A percentile compares a stretch with the other conserved stretches of the same genome.
Evolutionary conservation across 768 basidiomycete species (phyloP).

Genomic region (Termitomyces sp.): DNA sequence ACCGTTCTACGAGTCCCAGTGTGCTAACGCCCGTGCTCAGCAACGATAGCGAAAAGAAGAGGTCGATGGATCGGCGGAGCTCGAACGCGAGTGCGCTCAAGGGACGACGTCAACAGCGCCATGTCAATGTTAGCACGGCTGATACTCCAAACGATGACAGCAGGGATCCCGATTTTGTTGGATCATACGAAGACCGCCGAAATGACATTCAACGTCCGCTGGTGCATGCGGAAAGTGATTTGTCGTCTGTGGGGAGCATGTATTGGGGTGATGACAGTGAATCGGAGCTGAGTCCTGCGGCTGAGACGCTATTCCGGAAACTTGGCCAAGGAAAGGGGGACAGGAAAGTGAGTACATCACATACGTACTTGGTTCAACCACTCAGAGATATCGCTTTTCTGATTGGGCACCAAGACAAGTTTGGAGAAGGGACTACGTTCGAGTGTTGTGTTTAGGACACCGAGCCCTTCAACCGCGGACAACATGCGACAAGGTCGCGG

Average conservation of each 20-base stretch:
- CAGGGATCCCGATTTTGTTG: slow-evolving; percentile 36
- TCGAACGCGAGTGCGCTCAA: background rate
- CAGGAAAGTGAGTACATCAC: slow-evolving; percentile 8
- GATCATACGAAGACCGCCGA: slow-evolving; percentile 12
- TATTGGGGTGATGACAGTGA: slow-evolving; percentile 34
- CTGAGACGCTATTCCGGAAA: slow-evolving; percentile 40
- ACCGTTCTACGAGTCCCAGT: slow-evolving; percentile 9
- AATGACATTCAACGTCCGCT: slow-evolving; percentile 13
- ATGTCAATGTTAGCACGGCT: slow-evolving; percentile 17
- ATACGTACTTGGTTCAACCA: background rate
- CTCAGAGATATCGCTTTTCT: background rate
- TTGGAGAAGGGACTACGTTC: background rate
- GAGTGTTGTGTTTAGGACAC: background rate
- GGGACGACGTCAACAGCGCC: background rate
- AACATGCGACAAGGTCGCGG: background rate
- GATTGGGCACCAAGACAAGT: background rate
- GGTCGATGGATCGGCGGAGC: background rate
- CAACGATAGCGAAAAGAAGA: slow-evolving; percentile 1
- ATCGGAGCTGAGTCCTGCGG: slow-evolving; percentile 35
- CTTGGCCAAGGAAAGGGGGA: slow-evolving; percentile 20
- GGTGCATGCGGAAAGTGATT: slow-evolving; percentile 39
- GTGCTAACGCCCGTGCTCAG: background rate
- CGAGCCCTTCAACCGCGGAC: background rate
- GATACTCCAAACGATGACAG: slow-evolving; percentile 38
- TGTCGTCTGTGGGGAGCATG: slow-evolving; percentile 36